Conservation (phyloP, 75 land plant species). For the Ceratopteris richardii region DNA sequence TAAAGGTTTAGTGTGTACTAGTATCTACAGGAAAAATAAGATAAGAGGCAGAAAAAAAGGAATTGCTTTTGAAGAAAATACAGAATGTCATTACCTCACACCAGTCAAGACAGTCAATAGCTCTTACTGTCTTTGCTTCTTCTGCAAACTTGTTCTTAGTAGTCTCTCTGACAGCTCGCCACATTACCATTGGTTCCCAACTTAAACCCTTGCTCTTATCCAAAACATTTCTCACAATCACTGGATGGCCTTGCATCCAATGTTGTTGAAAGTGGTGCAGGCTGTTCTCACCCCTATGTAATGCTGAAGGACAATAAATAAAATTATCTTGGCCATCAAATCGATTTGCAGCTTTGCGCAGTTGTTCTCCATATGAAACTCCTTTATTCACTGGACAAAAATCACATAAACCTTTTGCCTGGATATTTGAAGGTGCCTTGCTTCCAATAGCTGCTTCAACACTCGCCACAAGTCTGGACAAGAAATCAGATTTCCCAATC, state of each 20-base stretch:
- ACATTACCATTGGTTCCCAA: constrained; percentile 86
- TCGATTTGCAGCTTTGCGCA: constrained; percentile 39
- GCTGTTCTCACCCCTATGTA: constrained; percentile 44
- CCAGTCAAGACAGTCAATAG: constrained; percentile 66
- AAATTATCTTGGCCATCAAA: constrained; percentile 47
- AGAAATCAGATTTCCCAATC: constrained; percentile 56
- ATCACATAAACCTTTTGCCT: constrained; percentile 60
- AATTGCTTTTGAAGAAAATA: background rate
- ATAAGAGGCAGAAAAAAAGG: background rate
- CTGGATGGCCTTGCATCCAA: constrained; percentile 76
- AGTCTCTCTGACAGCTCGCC: constrained; percentile 68
- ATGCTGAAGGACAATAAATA: constrained; percentile 55
- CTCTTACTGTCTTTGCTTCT: constrained; percentile 55
- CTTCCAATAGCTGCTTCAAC: constrained; percentile 44
- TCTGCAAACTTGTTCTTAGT: constrained; percentile 13
- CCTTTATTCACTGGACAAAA: constrained; percentile 25
- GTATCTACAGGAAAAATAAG: too few relatives aligned
- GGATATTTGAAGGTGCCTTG: too few relatives aligned
- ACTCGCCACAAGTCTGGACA: constrained; percentile 57
- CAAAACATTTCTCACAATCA: constrained; percentile 61
- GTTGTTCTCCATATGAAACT: constrained; percentile 4
- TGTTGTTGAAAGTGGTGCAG: constrained; percentile 62
- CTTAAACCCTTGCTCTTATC: constrained; percentile 44
- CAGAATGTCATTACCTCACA: constrained; percentile 76
- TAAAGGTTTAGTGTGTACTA: too few relatives aligned